phyloP scores from a whole-genome alignment of 179 eudicot species.

The Spinacia oleracea region DNA sequence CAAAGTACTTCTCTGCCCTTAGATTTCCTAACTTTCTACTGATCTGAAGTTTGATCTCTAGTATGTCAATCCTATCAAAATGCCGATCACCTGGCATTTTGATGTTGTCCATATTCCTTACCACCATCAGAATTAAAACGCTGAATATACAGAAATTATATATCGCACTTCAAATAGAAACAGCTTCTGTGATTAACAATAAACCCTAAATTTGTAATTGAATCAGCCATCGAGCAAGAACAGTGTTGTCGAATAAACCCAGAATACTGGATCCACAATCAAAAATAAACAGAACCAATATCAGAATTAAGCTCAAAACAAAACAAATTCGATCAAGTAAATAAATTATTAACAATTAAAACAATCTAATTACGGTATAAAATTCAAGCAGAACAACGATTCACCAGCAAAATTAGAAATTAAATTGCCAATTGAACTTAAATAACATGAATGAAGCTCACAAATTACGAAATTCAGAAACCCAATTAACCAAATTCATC shows the following conservation, averaged over 20 bases:
- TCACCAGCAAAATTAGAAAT: background rate
- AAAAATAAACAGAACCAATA: conserved; percentile 29
- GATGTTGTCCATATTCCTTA: conserved; percentile 26
- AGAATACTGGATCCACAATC: conserved; percentile 14
- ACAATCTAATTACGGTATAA: background rate
- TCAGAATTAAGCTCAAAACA: conserved; percentile 22
- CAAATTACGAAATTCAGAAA: background rate
- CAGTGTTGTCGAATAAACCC: conserved; percentile 22
- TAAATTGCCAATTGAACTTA: conserved; percentile 10
- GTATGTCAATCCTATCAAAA: conserved; percentile 44
- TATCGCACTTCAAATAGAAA: conserved; percentile 2
- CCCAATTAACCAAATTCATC: conserved; percentile 15
- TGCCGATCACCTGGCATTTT: conserved; percentile 57
- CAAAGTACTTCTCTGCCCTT: conserved; percentile 63
- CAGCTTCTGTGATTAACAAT: conserved; percentile 14
- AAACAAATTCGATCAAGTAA: background rate
- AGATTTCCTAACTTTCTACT: conserved; percentile 56
- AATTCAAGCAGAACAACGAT: conserved; percentile 18
- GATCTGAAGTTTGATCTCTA: conserved; percentile 53
- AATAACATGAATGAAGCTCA: conserved; percentile 5
- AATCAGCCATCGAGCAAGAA: conserved; percentile 8
- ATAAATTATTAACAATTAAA: background rate
- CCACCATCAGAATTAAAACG: conserved; percentile 34
- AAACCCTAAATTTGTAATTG: conserved; percentile 27
- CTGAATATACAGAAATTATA: background rate